Evolutionary conservation across 2,329 filamentous ascomycete genomes (phyloP), one percentile per base, ranked within the genome.

Genomic region (Colletotrichum destructivum): DNA sequence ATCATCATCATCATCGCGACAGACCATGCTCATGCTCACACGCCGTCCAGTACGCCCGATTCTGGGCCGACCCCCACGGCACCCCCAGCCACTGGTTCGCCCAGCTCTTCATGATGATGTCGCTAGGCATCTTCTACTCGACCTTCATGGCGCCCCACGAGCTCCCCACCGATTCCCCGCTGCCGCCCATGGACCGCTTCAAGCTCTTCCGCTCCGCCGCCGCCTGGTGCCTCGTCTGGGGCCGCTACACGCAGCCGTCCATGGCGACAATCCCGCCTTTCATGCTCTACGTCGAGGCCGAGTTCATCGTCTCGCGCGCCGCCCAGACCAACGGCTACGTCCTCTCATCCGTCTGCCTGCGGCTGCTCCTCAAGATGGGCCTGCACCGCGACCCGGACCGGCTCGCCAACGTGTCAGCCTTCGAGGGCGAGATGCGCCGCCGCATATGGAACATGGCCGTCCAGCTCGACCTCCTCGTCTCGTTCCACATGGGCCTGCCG

Each of bases 401-500:
- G 74, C 79, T 89, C 72, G 83, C 86, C 2, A 84, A 83, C 54
- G 84, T 90, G 42, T 83, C 85, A 2, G 79, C 85, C 0, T 89
- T 87, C 66, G 83, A 88, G 61, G 86, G 86, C 7, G 88, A 90
- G 79, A 88, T 89, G 84, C 82, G 86, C 15, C 82, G 86, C 42
- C 82, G 87, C 16, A 78, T 87, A 75, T 90, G 88, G 88, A 85
- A 86, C 73, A 82, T 89, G 73, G 84, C 85, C 3, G 79, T 84
- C 35, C 89, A 91, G 76, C 84, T 92, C 57, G 92, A 93, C 76
- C 79, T 91, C 3, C 79, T 93, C 4, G 89, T 91, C 35, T 88
- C 90, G 2, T 92, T 92, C 76, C 91, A 93, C 76, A 86, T 92
- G 71, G 91, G 91, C 2, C 82, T 94, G 65, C 92, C 92, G 2